Evolutionary conservation across 2,329 filamentous ascomycete species (phyloP).

Genomic region (Sporothrix euskadiensis): DNA sequence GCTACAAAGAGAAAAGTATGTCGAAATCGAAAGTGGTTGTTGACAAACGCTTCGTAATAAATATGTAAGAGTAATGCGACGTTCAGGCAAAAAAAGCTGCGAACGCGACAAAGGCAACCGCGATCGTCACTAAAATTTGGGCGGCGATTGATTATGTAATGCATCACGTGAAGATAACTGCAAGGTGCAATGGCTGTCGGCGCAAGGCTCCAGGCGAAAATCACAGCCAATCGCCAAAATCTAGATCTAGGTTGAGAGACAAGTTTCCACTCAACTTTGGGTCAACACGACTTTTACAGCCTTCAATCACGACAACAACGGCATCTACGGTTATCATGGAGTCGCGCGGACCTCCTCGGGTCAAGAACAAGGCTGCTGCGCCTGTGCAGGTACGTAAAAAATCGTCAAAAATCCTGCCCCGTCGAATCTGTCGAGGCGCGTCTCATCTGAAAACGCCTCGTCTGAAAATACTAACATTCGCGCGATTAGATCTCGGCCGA

Average conservation of each 20-base stretch:
- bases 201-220: conserved; percentile 10
- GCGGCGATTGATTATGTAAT: neutral
- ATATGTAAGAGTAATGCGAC: neutral
- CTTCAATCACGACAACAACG: neutral
- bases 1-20: too few species aligned
- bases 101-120: conserved; percentile 16
- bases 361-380: conserved; percentile 98
- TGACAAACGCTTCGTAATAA: neutral
- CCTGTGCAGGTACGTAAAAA: conserved; percentile 51
- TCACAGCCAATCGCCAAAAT: conserved; percentile 1
- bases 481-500: conserved; percentile 81
- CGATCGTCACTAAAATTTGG: conserved; percentile 3
- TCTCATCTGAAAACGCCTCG: neutral
- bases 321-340: conserved; percentile 64
- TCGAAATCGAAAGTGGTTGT: neutral
- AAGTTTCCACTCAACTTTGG: neutral
- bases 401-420: conserved; percentile 37
- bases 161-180: neutral
- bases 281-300: neutral
- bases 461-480: neutral
- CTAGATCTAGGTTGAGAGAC: neutral
- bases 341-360: conserved; percentile 85
- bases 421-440: neutral
- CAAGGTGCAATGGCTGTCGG: neutral
- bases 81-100: conserved; percentile 6